phyloP scores from a whole-genome alignment of 345 rosid genomes.

The Tarenaya hassleriana region DNA sequence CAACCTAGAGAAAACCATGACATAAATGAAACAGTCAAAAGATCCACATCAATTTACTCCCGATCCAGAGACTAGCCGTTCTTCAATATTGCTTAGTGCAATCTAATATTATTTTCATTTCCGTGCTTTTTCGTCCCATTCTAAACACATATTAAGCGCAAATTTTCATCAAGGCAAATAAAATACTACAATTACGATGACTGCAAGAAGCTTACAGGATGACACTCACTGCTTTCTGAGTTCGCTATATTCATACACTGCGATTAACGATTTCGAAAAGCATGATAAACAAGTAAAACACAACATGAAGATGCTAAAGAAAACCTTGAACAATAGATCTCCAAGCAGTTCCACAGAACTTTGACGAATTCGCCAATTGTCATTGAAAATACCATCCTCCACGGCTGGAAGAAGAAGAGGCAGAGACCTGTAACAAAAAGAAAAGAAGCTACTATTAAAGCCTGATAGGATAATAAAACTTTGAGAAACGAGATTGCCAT shows the following conservation, averaged over 20 bases:
- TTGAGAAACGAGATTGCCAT: no score
- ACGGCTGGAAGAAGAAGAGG: constrained; percentile 98
- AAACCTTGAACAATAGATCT: constrained; percentile 91
- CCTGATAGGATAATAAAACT: not conserved
- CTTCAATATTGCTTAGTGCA: not conserved
- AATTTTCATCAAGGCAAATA: no score
- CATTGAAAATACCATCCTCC: constrained; percentile 96
- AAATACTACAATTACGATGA: constrained; percentile 17
- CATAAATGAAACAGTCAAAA: constrained; percentile 7
- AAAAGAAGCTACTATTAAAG: not conserved
- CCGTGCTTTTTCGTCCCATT: not conserved
- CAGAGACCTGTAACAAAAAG: constrained; percentile 66
- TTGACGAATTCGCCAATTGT: constrained; percentile 97
- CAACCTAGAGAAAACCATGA: constrained; percentile 52
- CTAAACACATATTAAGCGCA: constrained; percentile 2
- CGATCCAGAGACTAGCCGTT: not conserved
- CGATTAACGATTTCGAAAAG: not conserved
- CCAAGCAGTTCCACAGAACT: constrained; percentile 97
- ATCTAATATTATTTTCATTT: not conserved
- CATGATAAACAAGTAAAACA: constrained; percentile 13
- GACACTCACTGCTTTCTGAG: constrained; percentile 1
- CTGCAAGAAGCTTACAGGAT: constrained; percentile 8
- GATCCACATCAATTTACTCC: not conserved
- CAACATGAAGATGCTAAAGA: not conserved
- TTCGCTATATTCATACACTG: not conserved